Evolutionary conservation across 495 filamentous ascomycete species (phyloP), one percentile per base, ranked within the genome.

Genomic region (Talaromyces nanjingensis): DNA sequence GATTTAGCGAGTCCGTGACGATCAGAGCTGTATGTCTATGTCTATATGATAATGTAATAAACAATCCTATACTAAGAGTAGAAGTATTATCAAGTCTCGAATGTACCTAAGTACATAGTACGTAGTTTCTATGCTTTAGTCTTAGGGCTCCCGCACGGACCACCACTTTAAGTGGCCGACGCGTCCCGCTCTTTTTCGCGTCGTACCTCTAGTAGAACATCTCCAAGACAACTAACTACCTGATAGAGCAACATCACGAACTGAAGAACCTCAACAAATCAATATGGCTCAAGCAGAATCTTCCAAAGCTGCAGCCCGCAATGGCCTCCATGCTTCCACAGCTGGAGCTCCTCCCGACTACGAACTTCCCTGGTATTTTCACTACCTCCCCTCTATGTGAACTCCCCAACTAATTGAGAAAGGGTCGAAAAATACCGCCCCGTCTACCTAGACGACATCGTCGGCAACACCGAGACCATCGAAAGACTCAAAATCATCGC

Each of bases 371-470:
- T 97, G 93, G 93, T 96, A 77, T 58, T 27, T 49, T 11, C n/a
- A 24, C 59, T n/a, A n/a, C n/a, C n/a, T 37, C 22, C 31, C 11
- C 18, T 18, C 14, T 39, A 34, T 0, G 0, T 18, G 29, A 54
- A 63, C 27, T 11, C 53, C 65, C 63, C 56, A 11, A 33, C 20
- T 63, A 63, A 63, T 53, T 27, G 27, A 0, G 16, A 12, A 66
- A 97, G 94, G 94, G 96, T 99, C 42, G 94, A 99, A 76, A 99
- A 99, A 74, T 99, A 99, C 77, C 86, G 94, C 49, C 94, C 94
- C 0, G 80, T 93, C 59, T 91, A 92, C 79, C 88, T 99, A 37
- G 92, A 97, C 77, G 94, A 99, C 72, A 86, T 99, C 58, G 96
- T 98, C 62, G 94, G 94, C 65, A 99, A 99, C 73, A 96, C 88